Conservation (phyloP, 2,329 filamentous ascomycete genomes). For the Cryphonectria radicalis region DNA sequence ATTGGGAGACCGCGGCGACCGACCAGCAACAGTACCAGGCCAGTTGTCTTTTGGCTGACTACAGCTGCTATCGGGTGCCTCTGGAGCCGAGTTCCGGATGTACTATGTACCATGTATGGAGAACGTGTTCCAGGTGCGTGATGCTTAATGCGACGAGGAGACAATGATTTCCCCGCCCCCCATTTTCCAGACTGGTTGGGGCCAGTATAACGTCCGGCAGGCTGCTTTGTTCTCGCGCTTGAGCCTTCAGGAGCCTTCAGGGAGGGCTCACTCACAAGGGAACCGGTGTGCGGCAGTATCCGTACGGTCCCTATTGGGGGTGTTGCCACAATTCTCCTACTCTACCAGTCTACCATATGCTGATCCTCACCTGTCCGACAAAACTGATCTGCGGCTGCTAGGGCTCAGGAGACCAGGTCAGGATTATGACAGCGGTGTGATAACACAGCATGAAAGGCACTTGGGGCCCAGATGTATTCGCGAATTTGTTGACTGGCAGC, state of each 20-base stretch:
- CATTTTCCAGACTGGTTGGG: background rate
- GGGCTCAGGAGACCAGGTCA: background rate
- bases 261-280: background rate
- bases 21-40: background rate
- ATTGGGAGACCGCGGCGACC: background rate
- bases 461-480: background rate
- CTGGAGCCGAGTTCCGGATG: background rate
- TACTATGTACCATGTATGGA: background rate
- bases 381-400: background rate
- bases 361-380: background rate
- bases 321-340: background rate
- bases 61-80: background rate
- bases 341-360: constrained; percentile 7
- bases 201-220: background rate
- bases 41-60: background rate
- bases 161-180: background rate
- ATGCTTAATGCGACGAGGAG: background rate
- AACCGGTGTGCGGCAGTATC: background rate
- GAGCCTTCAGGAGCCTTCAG: background rate
- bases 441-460: background rate
- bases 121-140: background rate
- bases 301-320: too few species aligned
- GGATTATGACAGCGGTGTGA: constrained; percentile 8
- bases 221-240: background rate
- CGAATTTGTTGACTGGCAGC: background rate